Conservation (phyloP, 495 filamentous ascomycete species). For the Polyplosphaeria fusca region DNA sequence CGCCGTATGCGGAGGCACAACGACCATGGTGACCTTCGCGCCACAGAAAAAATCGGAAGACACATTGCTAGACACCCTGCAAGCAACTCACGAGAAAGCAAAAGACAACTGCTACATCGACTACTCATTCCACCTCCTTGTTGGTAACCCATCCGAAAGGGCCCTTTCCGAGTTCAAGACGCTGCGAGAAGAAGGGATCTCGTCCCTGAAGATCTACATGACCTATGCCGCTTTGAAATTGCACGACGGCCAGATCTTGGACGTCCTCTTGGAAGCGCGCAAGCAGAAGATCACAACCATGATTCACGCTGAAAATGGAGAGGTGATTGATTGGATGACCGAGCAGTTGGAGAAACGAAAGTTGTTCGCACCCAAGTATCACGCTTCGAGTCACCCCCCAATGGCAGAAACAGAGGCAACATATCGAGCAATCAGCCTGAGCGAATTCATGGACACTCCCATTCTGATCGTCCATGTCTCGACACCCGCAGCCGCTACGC, state of each 20-base stretch:
- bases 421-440: conserved; percentile 55
- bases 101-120: conserved; percentile 53
- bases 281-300: conserved; percentile 53
- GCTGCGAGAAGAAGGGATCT: conserved; percentile 51
- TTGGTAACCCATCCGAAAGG: conserved; percentile 49
- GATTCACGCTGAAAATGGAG: conserved; percentile 61
- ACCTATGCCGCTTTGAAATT: conserved; percentile 58
- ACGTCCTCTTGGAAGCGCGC: conserved; percentile 52
- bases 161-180: conserved; percentile 50
- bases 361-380: conserved; percentile 53
- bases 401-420: conserved; percentile 59
- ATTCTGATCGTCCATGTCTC: conserved; percentile 60
- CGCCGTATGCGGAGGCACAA: conserved; percentile 59
- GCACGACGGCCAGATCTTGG: conserved; percentile 55
- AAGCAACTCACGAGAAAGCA: conserved; percentile 49
- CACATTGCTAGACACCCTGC: conserved; percentile 49
- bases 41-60: conserved; percentile 51
- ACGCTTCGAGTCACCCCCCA: conserved; percentile 52
- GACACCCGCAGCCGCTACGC: conserved; percentile 48
- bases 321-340: conserved; percentile 44
- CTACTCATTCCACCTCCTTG: conserved; percentile 60
- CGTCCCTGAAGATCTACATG: conserved; percentile 62
- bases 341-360: conserved; percentile 36
- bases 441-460: conserved; percentile 54
- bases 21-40: conserved; percentile 59